Evolutionary conservation across 2,329 filamentous ascomycete genomes (phyloP), one percentile per base, ranked within the genome.

Genomic region (Emericellopsis atlantica): DNA sequence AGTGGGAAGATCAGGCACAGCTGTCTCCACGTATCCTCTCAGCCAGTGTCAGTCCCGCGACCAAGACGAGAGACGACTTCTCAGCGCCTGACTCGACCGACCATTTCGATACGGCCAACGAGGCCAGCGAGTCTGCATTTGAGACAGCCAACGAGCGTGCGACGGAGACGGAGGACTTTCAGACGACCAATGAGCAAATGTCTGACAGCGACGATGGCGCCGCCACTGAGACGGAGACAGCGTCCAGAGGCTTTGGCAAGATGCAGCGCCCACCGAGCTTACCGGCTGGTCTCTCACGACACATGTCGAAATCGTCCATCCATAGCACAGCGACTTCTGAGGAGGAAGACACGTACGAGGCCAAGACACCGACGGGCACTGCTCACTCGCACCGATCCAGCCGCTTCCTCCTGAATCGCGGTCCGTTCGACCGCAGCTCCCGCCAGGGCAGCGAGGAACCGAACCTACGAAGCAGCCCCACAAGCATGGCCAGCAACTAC

Each of bases 121-220:
- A 95, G 54, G 76, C 74, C 1, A 77, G 70, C 48, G 77, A 81
- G 46, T 75, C 72, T 16, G 74, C 72, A 8, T 80, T 80, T 46
- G 75, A 79, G 53, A 80, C 76, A 2, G 76, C 76, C 21, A 85
- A 93, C 52, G 90, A 95, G 60, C 78, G 79, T 23, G 75, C 69
- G 11, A 95, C 87, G 0, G 89, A 94, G 62, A 94, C 88, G 10
- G 90, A 96, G 50, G 87, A 87, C 47, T 96, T 96, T 75, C 84
- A 94, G 57, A 95, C 90, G 4, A 88, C 85, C n/a, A 76, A 79
- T 14, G 92, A 96, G 51, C 84, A 86, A 18, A 62, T 79, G 40
- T 73, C 72, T 14, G 88, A 81, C 53, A 83, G 78, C 43, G 86
- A 87, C 45, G 70, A 62, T 4, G 67, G 84, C 37, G 94, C 88